Conservation (phyloP, 805 yeast species). For the Kodamaea nitidulidarum region DNA sequence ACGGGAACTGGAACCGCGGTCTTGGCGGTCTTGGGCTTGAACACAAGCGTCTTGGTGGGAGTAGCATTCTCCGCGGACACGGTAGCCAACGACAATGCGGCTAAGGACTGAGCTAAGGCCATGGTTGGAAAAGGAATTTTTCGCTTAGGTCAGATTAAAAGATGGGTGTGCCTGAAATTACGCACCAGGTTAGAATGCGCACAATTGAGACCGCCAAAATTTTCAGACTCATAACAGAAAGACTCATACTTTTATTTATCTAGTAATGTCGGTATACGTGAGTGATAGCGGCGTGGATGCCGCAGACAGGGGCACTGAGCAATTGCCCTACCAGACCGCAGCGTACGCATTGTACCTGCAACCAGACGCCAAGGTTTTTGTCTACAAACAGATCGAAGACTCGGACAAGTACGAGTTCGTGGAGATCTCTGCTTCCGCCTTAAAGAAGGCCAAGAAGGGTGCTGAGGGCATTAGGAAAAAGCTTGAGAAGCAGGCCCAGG, state of each 20-base stretch:
- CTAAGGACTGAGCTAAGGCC: constrained; percentile 67
- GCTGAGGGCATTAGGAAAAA: constrained; percentile 87
- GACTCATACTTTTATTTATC: no score
- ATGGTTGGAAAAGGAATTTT: constrained; percentile 24
- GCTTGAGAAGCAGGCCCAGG: constrained; percentile 59
- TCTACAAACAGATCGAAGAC: constrained; percentile 59
- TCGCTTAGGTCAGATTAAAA: not conserved
- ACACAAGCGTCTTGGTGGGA: constrained; percentile 71
- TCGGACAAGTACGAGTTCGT: constrained; percentile 50
- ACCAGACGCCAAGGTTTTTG: constrained; percentile 54
- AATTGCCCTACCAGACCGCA: constrained; percentile 71
- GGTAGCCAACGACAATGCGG: constrained; percentile 59
- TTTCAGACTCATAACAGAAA: constrained; percentile 1
- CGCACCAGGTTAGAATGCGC: not conserved
- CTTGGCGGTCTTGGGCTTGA: constrained; percentile 89
- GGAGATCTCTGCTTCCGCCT: constrained; percentile 83
- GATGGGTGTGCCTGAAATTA: not conserved
- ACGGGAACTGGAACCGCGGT: constrained; percentile 75
- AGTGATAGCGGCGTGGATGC: constrained; percentile 74
- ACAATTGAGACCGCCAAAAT: constrained; percentile 1
- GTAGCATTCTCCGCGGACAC: constrained; percentile 48
- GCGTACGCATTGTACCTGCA: constrained; percentile 68
- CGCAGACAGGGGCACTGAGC: constrained; percentile 58
- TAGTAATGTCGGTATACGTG: constrained; percentile 52
- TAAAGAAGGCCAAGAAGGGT: constrained; percentile 95